phyloP scores from a whole-genome alignment of 2,329 filamentous ascomycete species.

The Trichoderma koningiopsis region DNA sequence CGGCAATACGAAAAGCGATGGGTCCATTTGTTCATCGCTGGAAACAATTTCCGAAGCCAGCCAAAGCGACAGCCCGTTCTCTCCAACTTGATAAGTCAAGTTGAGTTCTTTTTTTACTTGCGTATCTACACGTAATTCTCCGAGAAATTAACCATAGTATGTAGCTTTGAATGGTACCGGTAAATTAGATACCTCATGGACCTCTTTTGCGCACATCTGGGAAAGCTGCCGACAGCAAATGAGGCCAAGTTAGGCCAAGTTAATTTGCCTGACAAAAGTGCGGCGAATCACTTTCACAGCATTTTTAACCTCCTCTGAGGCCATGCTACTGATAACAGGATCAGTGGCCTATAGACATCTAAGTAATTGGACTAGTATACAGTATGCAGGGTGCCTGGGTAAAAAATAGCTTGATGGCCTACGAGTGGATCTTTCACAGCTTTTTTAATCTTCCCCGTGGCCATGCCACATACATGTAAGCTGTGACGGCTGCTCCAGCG shows the following conservation, averaged over 20 bases:
- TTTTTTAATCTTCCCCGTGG: neutral
- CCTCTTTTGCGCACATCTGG: neutral
- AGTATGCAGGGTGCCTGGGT: too few species aligned
- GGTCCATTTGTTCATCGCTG: neutral
- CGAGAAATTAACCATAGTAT: neutral
- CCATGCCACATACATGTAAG: too few species aligned
- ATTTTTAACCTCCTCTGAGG: neutral
- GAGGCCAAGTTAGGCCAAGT: too few species aligned
- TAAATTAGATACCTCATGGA: neutral
- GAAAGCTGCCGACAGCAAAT: neutral
- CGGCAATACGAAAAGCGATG: neutral
- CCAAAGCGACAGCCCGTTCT: neutral
- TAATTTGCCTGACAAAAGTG: too few species aligned
- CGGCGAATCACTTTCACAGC: too few species aligned
- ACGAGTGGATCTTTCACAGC: neutral
- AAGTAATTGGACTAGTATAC: too few species aligned
- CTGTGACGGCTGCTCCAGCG: too few species aligned
- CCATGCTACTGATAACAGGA: neutral
- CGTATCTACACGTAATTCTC: too few species aligned
- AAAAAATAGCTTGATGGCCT: too few species aligned
- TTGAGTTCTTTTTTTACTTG: neutral
- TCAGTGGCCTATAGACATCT: too few species aligned
- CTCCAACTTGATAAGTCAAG: neutral
- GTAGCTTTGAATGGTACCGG: neutral
- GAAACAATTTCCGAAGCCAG: constrained; percentile 1